Conservation (phyloP, 306 rosid species). For the Pueraria montana region DNA sequence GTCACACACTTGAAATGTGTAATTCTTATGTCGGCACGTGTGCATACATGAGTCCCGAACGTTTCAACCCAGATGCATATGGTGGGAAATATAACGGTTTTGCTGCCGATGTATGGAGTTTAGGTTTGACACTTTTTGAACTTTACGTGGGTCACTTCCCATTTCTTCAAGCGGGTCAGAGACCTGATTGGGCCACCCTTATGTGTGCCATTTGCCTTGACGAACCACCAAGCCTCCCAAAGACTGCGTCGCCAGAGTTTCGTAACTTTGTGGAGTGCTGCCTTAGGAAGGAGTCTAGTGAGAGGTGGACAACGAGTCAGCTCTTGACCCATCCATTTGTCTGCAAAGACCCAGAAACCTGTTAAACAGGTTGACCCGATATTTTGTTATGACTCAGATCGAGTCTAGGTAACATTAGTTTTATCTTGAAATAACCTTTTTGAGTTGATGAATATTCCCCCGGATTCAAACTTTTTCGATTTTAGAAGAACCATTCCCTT, state of each 20-base stretch:
- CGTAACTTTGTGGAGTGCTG: conserved; percentile 74
- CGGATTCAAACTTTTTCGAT: conserved; percentile 24
- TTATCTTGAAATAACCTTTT: background rate
- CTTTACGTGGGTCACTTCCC: conserved; percentile 83
- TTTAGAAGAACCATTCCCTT: conserved; percentile 8
- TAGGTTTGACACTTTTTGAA: conserved; percentile 78
- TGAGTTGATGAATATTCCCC: conserved; percentile 25
- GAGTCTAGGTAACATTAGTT: background rate
- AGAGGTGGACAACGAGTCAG: conserved; percentile 77
- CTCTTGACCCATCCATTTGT: conserved; percentile 78
- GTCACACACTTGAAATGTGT: conserved; percentile 67
- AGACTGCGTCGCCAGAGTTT: conserved; percentile 60
- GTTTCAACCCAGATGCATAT: conserved; percentile 75
- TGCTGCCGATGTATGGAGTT: conserved; percentile 80
- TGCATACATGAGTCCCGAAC: conserved; percentile 89
- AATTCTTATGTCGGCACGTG: conserved; percentile 83
- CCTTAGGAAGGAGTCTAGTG: conserved; percentile 77
- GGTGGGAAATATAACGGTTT: conserved; percentile 80
- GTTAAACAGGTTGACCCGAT: too few relatives aligned
- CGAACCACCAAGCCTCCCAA: conserved; percentile 75
- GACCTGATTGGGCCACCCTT: conserved; percentile 87
- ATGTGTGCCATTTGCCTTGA: conserved; percentile 91
- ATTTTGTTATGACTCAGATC: background rate
- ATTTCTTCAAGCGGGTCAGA: conserved; percentile 67
- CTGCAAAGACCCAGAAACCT: conserved; percentile 30